phyloP scores from a whole-genome alignment of 2,329 filamentous ascomycete species.

The Aspergillus aculeatus region DNA sequence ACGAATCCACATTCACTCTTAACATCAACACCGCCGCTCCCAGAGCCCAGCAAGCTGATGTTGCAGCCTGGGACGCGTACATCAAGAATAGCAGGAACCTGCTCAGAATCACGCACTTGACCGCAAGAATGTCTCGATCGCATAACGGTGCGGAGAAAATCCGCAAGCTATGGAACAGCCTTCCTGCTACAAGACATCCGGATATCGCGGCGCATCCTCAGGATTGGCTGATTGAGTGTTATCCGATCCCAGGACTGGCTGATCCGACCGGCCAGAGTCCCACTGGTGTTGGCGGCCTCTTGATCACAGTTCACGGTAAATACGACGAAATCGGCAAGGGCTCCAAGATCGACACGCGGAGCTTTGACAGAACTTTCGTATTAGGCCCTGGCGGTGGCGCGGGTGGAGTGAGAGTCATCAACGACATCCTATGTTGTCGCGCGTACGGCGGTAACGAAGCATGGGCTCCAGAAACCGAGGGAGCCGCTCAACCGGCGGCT shows the following conservation, averaged over 20 bases:
- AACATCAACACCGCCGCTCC: constrained; percentile 66
- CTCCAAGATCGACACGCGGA: constrained; percentile 62
- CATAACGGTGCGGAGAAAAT: constrained; percentile 66
- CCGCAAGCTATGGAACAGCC: constrained; percentile 63
- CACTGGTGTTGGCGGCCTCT: constrained; percentile 71
- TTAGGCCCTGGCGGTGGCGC: constrained; percentile 71
- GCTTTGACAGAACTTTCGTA: constrained; percentile 78
- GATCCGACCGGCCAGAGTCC: constrained; percentile 65
- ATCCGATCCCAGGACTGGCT: constrained; percentile 67
- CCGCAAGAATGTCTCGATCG: constrained; percentile 63
- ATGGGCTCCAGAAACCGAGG: constrained; percentile 45
- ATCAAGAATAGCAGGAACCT: constrained; percentile 78
- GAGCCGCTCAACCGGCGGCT: constrained; percentile 37
- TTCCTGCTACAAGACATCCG: constrained; percentile 74
- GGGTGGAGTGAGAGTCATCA: constrained; percentile 70
- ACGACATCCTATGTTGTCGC: constrained; percentile 73
- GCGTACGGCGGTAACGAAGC: constrained; percentile 61
- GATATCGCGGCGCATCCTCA: constrained; percentile 64
- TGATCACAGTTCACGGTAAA: constrained; percentile 77
- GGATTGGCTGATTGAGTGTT: constrained; percentile 82
- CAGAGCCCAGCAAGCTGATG: constrained; percentile 50
- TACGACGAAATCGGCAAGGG: constrained; percentile 68
- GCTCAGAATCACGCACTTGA: constrained; percentile 62
- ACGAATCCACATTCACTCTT: constrained; percentile 71
- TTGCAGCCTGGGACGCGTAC: constrained; percentile 66